Conservation (phyloP, 2,329 filamentous ascomycete species). For the Phialophora verrucosa region DNA sequence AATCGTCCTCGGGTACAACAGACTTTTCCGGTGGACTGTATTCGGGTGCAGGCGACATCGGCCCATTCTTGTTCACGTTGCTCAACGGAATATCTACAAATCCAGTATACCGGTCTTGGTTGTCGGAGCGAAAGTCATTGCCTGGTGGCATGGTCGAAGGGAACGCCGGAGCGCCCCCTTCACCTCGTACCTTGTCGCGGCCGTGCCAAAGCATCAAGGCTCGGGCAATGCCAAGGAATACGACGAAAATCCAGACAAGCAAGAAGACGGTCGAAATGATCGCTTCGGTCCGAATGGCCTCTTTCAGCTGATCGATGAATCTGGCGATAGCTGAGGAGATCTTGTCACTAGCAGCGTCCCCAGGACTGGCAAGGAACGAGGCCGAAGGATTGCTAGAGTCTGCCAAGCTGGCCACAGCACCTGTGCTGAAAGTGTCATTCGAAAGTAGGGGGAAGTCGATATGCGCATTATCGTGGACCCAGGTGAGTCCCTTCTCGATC, state of each 20-base stretch:
- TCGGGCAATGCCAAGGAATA: conserved; percentile 74
- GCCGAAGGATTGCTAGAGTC: conserved; percentile 59
- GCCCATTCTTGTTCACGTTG: conserved; percentile 38
- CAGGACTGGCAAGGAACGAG: conserved; percentile 78
- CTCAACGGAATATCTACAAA: conserved; percentile 50
- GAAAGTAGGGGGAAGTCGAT: conserved; percentile 78
- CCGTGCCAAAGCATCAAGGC: conserved; percentile 66
- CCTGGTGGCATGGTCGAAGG: conserved; percentile 26
- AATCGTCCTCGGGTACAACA: conserved; percentile 39
- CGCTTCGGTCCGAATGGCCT: conserved; percentile 74
- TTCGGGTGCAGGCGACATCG: conserved; percentile 38
- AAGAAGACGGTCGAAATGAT: conserved; percentile 78
- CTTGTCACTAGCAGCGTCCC: conserved; percentile 75
- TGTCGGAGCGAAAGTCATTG: conserved; percentile 33
- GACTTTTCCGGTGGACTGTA: conserved; percentile 38
- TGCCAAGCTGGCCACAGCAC: conserved; percentile 65
- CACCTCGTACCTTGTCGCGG: conserved; percentile 65
- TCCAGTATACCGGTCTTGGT: conserved; percentile 40
- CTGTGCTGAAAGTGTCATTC: conserved; percentile 81
- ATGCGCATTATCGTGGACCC: conserved; percentile 86
- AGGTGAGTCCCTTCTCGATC: conserved; percentile 87
- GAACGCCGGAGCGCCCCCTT: conserved; percentile 58
- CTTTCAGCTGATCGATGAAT: conserved; percentile 70
- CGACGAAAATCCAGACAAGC: conserved; percentile 76
- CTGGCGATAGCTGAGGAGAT: conserved; percentile 76